Evolutionary conservation across 129 eudicot genomes (phyloP), one percentile per base, ranked within the genome.

Genomic region (Flaveria bidentis): DNA sequence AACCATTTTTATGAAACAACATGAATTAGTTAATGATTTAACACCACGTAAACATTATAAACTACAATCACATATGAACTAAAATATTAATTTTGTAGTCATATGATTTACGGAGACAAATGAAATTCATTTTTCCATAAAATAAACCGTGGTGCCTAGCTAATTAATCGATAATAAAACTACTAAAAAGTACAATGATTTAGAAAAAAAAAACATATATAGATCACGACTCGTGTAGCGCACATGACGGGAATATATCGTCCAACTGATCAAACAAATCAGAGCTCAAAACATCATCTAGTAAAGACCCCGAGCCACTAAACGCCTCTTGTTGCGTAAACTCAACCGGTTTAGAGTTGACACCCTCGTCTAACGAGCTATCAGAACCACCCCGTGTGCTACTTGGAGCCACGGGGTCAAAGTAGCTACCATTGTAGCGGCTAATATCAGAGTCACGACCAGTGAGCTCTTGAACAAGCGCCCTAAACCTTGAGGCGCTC

Each of bases 401-500:
- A 18, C 50, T 50, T 42, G 67, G 56, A 45, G 72, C 17, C 16
- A 17, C 72, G 0, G 68, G 69, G 17, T 47, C 52, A 26, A 64
- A 72, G 52, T 67, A 23, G 63, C 18, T 70, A 12, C 49, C 72
- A 67, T 84, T 58, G 71, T 76, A 85, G 15, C 73, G 81, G 7
- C 82, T 85, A 65, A 88, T 69, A 71, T 91, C 97, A 0, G 97
- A 91, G 49, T 91, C 80, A 71, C 85, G 81, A 23, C 97, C 97
- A 2, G 97, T 91, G 73, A 91, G 97, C 52, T 88, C 83, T 33
- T 91, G 97, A 6, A 91, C 97, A 9, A 88, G 80, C 1, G 88
- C 76, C 58, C 95, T 82, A 12, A 91, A 91, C 9, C 69, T 78
- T 0, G 88, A 81, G 4, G 87, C 95, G 42, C 88, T 81, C 4